Conservation (phyloP, 352 stramenopile genomes). For the Phytopythium sindhum region DNA sequence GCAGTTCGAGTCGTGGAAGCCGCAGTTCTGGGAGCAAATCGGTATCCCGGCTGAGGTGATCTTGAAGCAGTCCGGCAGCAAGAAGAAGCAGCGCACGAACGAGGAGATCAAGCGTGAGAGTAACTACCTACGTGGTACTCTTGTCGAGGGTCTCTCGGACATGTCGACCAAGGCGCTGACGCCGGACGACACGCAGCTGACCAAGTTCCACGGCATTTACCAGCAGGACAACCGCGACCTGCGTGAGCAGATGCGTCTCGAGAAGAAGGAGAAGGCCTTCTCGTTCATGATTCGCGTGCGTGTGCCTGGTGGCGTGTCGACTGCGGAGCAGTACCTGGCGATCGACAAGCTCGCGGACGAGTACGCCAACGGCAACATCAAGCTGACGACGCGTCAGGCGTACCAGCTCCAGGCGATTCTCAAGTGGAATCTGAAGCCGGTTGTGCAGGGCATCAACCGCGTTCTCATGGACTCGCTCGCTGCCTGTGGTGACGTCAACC, state of each 20-base stretch:
- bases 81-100: slow-evolving; percentile 77
- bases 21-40: slow-evolving; percentile 68
- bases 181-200: slow-evolving; percentile 74
- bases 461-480: slow-evolving; percentile 93
- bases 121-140: slow-evolving; percentile 73
- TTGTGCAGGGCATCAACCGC: slow-evolving; percentile 92
- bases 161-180: slow-evolving; percentile 66
- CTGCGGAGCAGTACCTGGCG: slow-evolving; percentile 91
- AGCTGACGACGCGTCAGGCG: slow-evolving; percentile 95
- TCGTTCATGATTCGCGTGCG: slow-evolving; percentile 98
- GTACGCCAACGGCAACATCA: slow-evolving; percentile 95
- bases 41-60: slow-evolving; percentile 60
- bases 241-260: slow-evolving; percentile 66
- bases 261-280: slow-evolving; percentile 91
- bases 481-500: slow-evolving; percentile 95
- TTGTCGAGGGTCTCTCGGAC: slow-evolving; percentile 66
- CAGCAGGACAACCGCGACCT: slow-evolving; percentile 95
- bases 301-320: slow-evolving; percentile 93
- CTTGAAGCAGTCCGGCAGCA: slow-evolving; percentile 29
- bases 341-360: slow-evolving; percentile 92
- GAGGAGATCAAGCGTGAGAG: slow-evolving; percentile 83
- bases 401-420: slow-evolving; percentile 97
- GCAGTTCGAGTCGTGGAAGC: slow-evolving; percentile 75
- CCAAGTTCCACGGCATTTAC: slow-evolving; percentile 98
- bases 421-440: slow-evolving; percentile 96